These are phyloP conservation scores for Prototheca wickerhamii DNA, from an alignment of 163 green algal species.

Conservation along the genomic window DNA sequence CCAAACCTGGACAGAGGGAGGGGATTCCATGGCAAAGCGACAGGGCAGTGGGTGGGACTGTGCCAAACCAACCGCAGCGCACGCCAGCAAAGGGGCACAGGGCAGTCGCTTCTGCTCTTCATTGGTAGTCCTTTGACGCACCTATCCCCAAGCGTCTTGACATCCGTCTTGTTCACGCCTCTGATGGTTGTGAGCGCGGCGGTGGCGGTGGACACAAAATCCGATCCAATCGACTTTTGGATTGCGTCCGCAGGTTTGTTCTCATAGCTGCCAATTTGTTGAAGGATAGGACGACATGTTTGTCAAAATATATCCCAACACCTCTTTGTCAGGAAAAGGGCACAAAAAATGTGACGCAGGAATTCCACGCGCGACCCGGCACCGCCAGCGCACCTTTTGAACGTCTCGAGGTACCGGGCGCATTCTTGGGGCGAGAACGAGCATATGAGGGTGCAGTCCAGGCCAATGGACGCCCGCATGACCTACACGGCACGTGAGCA, in stretches of 20 bases:
- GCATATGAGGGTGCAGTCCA: constrained; percentile 82
- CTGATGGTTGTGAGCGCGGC: constrained; percentile 66
- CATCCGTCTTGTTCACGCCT: constrained; percentile 88
- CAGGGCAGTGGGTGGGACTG: too few species aligned
- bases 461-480: constrained; percentile 59
- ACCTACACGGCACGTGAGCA: too few species aligned
- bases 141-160: constrained; percentile 55
- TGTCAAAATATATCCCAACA: not conserved
- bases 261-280: constrained; percentile 54
- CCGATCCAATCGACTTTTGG: constrained; percentile 47
- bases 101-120: not conserved
- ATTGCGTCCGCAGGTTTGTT: constrained; percentile 74
- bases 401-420: constrained; percentile 86
- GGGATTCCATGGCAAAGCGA: too few species aligned
- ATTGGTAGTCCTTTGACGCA: not conserved
- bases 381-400: constrained; percentile 51
- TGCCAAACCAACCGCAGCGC: too few species aligned
- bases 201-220: constrained; percentile 67
- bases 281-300: not conserved
- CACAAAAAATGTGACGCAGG: not conserved
- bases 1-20: constrained; percentile 10
- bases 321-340: not conserved
- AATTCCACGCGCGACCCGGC: not conserved
- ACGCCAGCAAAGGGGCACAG: not conserved
- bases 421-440: constrained; percentile 79